Percentiles rank a stretch among this genome's conserved stretches.
Conservation (phyloP, 148 eudicot species). For the Mesembryanthemum crystallinum region DNA sequence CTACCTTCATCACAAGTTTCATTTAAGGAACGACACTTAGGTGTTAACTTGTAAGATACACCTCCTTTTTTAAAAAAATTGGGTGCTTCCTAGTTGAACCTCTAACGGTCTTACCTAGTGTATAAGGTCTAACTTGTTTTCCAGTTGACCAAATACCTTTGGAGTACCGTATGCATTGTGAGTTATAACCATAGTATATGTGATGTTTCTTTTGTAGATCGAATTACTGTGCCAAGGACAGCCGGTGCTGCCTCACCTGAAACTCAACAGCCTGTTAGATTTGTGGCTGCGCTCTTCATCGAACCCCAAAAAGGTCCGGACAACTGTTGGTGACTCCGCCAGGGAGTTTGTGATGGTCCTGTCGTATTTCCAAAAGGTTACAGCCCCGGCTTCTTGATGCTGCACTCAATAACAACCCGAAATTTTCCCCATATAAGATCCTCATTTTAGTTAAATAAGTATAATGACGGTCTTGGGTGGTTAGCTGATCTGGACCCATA, state of each 20-base stretch:
- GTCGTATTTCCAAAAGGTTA: slow-evolving; percentile 45
- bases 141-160: too few species aligned
- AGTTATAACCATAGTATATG: neutral
- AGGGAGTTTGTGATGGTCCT: slow-evolving; percentile 77
- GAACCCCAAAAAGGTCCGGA: slow-evolving; percentile 36
- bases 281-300: slow-evolving; percentile 54
- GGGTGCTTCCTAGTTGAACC: too few species aligned
- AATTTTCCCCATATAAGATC: slow-evolving; percentile 17
- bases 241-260: slow-evolving; percentile 54
- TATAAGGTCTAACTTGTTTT: too few species aligned
- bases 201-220: slow-evolving; percentile 41
- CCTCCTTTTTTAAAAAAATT: too few species aligned
- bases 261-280: slow-evolving; percentile 57
- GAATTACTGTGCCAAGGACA: slow-evolving; percentile 71
- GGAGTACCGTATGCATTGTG: too few species aligned
- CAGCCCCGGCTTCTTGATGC: slow-evolving; percentile 15
- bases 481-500: slow-evolving; percentile 10
- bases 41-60: neutral
- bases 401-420: neutral
- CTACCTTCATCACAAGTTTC: too few species aligned
- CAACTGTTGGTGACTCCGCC: slow-evolving; percentile 58
- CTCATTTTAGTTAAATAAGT: neutral
- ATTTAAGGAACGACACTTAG: neutral
- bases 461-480: slow-evolving; percentile 2
- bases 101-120: too few species aligned